Evolutionary conservation across 1,139 yeast genomes (phyloP).

Genomic region (Debaryomyces fabryi): DNA sequence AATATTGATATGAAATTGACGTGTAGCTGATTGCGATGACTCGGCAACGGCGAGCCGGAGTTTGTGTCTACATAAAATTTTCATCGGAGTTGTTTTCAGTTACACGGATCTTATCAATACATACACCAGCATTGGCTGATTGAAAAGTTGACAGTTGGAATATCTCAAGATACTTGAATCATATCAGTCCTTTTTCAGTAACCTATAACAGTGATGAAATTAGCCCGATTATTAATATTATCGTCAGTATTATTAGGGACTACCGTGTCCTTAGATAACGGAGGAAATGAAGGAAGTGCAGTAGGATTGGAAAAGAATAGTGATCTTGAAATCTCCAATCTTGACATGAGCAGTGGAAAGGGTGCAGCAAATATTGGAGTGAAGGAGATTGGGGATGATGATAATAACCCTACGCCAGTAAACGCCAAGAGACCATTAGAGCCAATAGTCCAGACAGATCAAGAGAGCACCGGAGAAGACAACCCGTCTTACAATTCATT

Average conservation of each 20-base stretch:
- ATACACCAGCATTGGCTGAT: neutral
- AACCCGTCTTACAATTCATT: conserved; percentile 48
- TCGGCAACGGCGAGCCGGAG: conserved; percentile 1
- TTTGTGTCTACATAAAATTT: conserved; percentile 3
- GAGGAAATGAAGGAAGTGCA: neutral
- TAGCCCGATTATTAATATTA: neutral
- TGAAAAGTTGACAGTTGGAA: neutral
- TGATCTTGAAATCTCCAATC: neutral
- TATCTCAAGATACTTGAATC: neutral
- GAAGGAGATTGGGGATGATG: conserved; percentile 28
- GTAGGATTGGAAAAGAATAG: neutral
- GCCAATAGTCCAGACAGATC: conserved; percentile 16
- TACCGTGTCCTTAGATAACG: neutral
- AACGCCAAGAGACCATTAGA: conserved; percentile 26
- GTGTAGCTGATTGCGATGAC: neutral
- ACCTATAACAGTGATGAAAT: neutral
- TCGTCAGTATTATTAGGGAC: neutral
- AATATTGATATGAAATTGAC: conserved; percentile 1
- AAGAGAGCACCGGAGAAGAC: conserved; percentile 20
- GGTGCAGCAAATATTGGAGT: conserved; percentile 26
- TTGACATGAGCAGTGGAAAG: conserved; percentile 3
- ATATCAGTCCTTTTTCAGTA: neutral
- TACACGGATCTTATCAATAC: neutral
- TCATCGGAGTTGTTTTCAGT: neutral
- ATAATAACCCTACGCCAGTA: conserved; percentile 34